phyloP scores from a whole-genome alignment of 2,329 filamentous ascomycete genomes.

The Scytalidium sp. region DNA sequence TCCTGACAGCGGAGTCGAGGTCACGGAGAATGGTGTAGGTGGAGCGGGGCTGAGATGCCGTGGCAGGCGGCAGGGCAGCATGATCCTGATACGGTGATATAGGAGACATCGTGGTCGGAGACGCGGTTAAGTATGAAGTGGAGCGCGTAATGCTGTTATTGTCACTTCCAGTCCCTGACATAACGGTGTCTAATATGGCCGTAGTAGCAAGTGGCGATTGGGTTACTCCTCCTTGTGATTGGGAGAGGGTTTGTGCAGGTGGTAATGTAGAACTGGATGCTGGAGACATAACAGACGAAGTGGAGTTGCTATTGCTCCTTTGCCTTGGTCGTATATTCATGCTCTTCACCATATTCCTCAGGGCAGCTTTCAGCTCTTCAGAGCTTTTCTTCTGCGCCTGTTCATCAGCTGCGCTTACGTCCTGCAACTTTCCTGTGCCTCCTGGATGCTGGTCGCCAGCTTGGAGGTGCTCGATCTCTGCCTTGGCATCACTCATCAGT shows the following conservation, averaged over 20 bases:
- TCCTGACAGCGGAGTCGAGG: not conserved
- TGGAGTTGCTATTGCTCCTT: slow-evolving; percentile 15
- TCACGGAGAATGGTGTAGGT: not conserved
- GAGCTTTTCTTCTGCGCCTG: not conserved
- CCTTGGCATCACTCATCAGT: slow-evolving; percentile 8
- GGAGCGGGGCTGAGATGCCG: not conserved
- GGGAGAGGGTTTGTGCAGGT: not conserved
- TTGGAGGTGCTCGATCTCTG: slow-evolving; percentile 10
- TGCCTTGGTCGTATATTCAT: slow-evolving; percentile 18
- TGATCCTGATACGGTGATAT: not conserved
- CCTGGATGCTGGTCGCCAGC: not conserved
- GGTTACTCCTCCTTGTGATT: not conserved
- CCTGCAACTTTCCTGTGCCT: not conserved
- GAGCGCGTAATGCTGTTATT: not conserved
- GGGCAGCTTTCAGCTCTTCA: not conserved
- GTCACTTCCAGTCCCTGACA: not conserved
- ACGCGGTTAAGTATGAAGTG: not conserved
- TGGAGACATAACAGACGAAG: slow-evolving; percentile 18
- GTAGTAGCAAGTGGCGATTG: not conserved
- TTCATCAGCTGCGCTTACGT: not conserved
- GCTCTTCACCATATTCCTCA: slow-evolving; percentile 12
- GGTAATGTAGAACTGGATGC: not conserved
- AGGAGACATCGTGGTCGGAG: not conserved
- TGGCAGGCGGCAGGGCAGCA: not conserved
- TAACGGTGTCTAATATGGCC: not conserved